phyloP scores from a whole-genome alignment of 2,329 filamentous ascomycete genomes.

The Pseudopithomyces maydicus region DNA sequence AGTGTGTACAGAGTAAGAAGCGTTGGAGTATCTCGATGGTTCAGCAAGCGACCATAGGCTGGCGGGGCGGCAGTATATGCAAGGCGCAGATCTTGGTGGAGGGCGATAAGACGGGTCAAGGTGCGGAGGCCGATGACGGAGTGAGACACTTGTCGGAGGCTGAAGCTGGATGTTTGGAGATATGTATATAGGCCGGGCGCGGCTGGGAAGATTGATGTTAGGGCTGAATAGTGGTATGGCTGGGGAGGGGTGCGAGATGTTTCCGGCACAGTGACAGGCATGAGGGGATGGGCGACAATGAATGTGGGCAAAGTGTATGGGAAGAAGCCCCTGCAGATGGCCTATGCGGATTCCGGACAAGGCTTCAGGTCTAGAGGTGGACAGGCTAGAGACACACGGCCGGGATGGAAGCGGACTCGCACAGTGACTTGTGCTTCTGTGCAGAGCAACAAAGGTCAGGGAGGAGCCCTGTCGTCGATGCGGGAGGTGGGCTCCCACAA shows the following conservation, averaged over 20 bases:
- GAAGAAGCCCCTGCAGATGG: slow-evolving; percentile 39
- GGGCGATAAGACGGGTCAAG: slow-evolving; percentile 38
- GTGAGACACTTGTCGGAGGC: slow-evolving; percentile 30
- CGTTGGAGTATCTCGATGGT: slow-evolving; percentile 15
- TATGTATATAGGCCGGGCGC: slow-evolving; percentile 45
- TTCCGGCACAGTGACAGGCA: slow-evolving; percentile 27
- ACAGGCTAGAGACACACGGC: slow-evolving; percentile 34
- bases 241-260: slow-evolving; percentile 25
- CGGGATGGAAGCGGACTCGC: slow-evolving; percentile 38
- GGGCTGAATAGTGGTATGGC: slow-evolving; percentile 37
- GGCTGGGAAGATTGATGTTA: slow-evolving; percentile 37
- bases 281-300: slow-evolving; percentile 35
- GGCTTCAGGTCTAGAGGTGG: slow-evolving; percentile 38
- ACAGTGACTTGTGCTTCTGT: slow-evolving; percentile 45
- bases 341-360: slow-evolving; percentile 45
- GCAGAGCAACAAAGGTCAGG: slow-evolving; percentile 36
- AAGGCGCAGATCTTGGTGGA: slow-evolving; percentile 36
- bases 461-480: slow-evolving; percentile 35
- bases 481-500: slow-evolving; percentile 34
- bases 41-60: slow-evolving; percentile 18
- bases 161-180: slow-evolving; percentile 39
- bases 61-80: slow-evolving; percentile 37
- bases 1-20: slow-evolving; percentile 13
- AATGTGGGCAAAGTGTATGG: slow-evolving; percentile 41
- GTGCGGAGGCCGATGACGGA: slow-evolving; percentile 37